A percentile compares a stretch with the other conserved stretches of the same genome.
These are phyloP conservation scores for Botryotinia globosa DNA, from an alignment of 2,329 filamentous ascomycete genomes.

Conservation along the genomic window DNA sequence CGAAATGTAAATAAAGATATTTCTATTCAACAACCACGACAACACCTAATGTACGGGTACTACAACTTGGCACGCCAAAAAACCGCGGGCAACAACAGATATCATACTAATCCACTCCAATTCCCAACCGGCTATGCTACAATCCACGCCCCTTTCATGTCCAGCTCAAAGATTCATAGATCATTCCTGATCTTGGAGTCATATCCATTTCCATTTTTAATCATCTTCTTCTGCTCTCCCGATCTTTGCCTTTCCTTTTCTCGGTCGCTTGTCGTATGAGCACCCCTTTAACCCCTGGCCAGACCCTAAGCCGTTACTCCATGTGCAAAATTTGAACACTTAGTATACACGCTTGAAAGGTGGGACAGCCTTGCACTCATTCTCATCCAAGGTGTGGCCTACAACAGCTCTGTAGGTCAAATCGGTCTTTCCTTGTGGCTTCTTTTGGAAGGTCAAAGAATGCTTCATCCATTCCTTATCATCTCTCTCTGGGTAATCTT, in stretches of 20 bases:
- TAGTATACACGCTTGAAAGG: slow-evolving; percentile 96
- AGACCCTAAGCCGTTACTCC: neutral
- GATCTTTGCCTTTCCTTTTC: slow-evolving; percentile 1
- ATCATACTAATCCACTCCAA: slow-evolving; percentile 6
- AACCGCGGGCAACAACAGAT: neutral
- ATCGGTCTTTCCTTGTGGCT: slow-evolving; percentile 82
- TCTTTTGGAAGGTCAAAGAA: slow-evolving; percentile 92
- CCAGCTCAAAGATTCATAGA: neutral
- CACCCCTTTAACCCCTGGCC: neutral
- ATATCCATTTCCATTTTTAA: neutral
- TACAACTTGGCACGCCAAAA: slow-evolving; percentile 1
- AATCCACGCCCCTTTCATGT: neutral
- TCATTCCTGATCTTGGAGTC: slow-evolving; percentile 6
- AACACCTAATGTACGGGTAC: neutral
- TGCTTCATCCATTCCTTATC: slow-evolving; percentile 99
- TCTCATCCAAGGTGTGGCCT: slow-evolving; percentile 82
- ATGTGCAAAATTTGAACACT: slow-evolving; percentile 20
- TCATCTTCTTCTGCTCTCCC: neutral
- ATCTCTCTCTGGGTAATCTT: slow-evolving; percentile 94
- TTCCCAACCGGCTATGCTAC: slow-evolving; percentile 14
- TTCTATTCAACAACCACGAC: neutral
- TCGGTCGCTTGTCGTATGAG: slow-evolving; percentile 2
- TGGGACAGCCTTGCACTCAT: slow-evolving; percentile 92
- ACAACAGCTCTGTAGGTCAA: slow-evolving; percentile 83
- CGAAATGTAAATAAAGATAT: neutral